phyloP scores from a whole-genome alignment of 176 grass and related monocot species.

The Dactylis glomerata region DNA sequence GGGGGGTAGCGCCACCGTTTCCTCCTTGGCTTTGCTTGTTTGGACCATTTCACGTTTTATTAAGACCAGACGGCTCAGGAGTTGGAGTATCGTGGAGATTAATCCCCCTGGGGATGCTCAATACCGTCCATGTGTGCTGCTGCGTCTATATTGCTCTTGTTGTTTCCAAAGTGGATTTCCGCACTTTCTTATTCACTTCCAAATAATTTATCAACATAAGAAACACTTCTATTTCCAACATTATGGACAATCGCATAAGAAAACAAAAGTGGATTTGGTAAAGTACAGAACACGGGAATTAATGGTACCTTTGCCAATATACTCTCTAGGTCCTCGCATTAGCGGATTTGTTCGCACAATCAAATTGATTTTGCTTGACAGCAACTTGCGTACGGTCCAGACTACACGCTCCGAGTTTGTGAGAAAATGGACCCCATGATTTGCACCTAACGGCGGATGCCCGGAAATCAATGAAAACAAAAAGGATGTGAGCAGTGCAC shows the following conservation, averaged over 20 bases:
- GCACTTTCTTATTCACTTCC: background rate
- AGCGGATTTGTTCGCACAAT: background rate
- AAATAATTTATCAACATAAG: background rate
- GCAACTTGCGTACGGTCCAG: slow-evolving; percentile 20
- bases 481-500: slow-evolving; percentile 12
- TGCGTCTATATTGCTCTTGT: no score
- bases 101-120: no score
- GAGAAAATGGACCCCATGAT: slow-evolving; percentile 30
- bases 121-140: no score
- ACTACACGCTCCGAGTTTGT: slow-evolving; percentile 43
- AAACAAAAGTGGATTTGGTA: background rate
- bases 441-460: slow-evolving; percentile 34
- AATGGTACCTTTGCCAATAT: background rate
- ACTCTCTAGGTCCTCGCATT: background rate
- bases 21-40: no score
- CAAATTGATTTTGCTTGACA: background rate
- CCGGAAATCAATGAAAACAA: slow-evolving; percentile 34
- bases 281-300: background rate
- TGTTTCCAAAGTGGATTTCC: no score
- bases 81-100: no score
- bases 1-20: no score
- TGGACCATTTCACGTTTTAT: no score
- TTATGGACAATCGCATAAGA: background rate
- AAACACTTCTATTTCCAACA: background rate
- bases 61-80: no score